Percentiles rank a stretch among this genome's conserved stretches.
These are phyloP conservation scores for Pichia sp. DNA, from an alignment of 1,139 yeast species.

Conservation along the genomic window DNA sequence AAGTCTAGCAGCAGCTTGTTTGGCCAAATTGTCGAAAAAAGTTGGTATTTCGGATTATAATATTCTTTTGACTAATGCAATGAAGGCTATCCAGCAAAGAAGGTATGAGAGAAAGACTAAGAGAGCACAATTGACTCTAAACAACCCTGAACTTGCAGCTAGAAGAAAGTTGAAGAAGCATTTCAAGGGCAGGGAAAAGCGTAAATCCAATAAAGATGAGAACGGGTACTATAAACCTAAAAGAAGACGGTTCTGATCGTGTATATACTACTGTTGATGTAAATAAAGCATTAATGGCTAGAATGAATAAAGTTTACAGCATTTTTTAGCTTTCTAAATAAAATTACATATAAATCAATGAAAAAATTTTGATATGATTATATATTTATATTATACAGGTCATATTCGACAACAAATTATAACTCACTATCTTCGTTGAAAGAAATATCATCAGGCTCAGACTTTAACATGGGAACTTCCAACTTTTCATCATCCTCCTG, in stretches of 20 bases:
- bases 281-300: not conserved
- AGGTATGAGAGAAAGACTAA: conserved; percentile 74
- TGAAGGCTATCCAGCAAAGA: conserved; percentile 52
- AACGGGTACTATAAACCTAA: conserved; percentile 71
- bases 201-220: conserved; percentile 69
- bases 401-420: not conserved
- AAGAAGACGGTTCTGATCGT: conserved; percentile 34
- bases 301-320: not conserved
- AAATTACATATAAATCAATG: not conserved
- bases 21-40: conserved; percentile 61
- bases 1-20: conserved; percentile 61
- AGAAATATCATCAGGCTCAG: conserved; percentile 7
- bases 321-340: not conserved
- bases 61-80: conserved; percentile 58
- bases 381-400: conserved; percentile 1
- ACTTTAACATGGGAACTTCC: conserved; percentile 5
- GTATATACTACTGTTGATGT: not conserved
- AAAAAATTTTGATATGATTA: not conserved
- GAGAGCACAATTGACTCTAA: conserved; percentile 70
- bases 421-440: conserved; percentile 6
- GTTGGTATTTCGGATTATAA: conserved; percentile 73
- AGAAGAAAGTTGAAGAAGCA: conserved; percentile 73
- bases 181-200: conserved; percentile 67
- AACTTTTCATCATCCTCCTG: not conserved
- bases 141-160: conserved; percentile 79